phyloP scores from a whole-genome alignment of 2,329 filamentous ascomycete genomes.

The Fusarium neocosmosporiellum region DNA sequence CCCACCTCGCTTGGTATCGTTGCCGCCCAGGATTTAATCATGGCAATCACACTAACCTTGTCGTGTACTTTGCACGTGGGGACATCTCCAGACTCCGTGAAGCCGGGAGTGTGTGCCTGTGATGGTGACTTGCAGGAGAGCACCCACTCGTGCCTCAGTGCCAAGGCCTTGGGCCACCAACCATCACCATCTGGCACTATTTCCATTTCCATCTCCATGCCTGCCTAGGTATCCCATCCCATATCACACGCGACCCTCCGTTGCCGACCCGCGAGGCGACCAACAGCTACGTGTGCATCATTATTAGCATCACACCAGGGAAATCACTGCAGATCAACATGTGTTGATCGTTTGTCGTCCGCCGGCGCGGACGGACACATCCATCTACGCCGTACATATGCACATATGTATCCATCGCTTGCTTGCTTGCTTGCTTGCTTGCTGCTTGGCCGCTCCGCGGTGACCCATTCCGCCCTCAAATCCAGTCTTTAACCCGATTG shows the following conservation, averaged over 20 bases:
- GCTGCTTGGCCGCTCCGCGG: slow-evolving; percentile 1
- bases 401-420: not conserved
- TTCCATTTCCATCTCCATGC: slow-evolving; percentile 35
- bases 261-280: slow-evolving; percentile 8
- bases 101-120: slow-evolving; percentile 1
- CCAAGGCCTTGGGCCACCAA: slow-evolving; percentile 19
- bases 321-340: slow-evolving; percentile 19
- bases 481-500: slow-evolving; percentile 19
- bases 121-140: slow-evolving; percentile 18
- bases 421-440: not conserved
- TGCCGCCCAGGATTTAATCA: not conserved
- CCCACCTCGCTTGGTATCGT: not conserved
- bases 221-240: not conserved
- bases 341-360: not conserved
- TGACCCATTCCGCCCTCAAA: slow-evolving; percentile 14
- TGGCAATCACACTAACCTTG: not conserved
- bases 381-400: not conserved
- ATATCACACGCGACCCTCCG: not conserved
- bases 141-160: slow-evolving; percentile 18
- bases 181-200: slow-evolving; percentile 18
- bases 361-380: not conserved
- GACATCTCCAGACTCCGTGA: slow-evolving; percentile 6
- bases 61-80: not conserved
- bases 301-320: not conserved
- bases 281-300: not conserved